Evolutionary conservation across 306 rosid species (phyloP), one percentile per base, ranked within the genome.

Genomic region (Prunus mume): DNA sequence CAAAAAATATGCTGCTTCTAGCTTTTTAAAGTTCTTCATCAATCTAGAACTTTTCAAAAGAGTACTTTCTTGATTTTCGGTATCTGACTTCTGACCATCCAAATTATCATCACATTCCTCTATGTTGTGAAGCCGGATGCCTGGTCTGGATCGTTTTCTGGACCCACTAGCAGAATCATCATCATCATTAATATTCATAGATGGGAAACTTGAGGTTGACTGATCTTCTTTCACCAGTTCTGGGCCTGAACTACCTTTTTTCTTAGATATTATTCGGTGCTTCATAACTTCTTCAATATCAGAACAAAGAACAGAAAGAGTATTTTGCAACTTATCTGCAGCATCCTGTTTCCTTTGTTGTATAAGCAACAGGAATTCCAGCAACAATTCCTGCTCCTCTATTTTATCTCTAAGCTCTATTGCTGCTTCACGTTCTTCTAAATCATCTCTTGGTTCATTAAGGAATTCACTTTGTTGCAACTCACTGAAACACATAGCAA

Each of bases 21-120:
- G 88, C 79, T 92, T 92, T 88, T 96, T 91, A 49, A 96, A 96
- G 86, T 96, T 92, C 82, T 89, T 89, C 96, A 89, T 89, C 81
- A 96, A 80, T 54, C 97, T 93, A 65, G 88, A 91, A 82, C 80
- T 87, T 78, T 79, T 91, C 27, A 84, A 86, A 82, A 85, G 89
- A 72, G 82, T 68, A 75, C 84, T 79, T 76, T 82, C 94, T 18
- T 70, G 73, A 67, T 69, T 85, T 68, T 82, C 87, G 41, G 71
- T 41, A 46, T 75, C 79, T 3, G 72, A 58, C 64, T 81, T 87
- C 72, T 75, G 86, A 75, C 80, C 88, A 62, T 78, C 87, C 19
- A 81, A 69, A 82, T 87, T 88, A 80, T 92, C 92, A 72, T 87
- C 92, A 69, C 83, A 85, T 76, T 83, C 95, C 76, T 87, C 98